Conservation (phyloP, 2,329 filamentous ascomycete genomes). For the Aspergillus tamarii region DNA sequence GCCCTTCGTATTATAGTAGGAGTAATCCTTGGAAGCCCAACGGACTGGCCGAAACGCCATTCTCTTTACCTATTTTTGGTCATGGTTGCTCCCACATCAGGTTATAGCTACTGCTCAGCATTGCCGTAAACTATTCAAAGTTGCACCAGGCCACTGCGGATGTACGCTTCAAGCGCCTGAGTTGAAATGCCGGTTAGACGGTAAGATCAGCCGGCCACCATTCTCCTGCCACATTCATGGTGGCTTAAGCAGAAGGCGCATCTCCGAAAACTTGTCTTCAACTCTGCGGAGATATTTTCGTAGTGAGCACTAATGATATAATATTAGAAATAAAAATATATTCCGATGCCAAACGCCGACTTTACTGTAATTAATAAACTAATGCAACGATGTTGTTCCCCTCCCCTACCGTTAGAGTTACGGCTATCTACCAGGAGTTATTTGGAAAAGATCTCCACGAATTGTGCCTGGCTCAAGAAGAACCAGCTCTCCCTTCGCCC, state of each 20-base stretch:
- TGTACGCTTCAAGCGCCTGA: constrained; percentile 7
- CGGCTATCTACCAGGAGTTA: neutral
- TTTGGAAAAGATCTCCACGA: constrained; percentile 17
- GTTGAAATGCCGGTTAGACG: constrained; percentile 13
- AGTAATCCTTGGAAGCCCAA: neutral
- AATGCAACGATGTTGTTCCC: neutral
- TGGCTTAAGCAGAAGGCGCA: neutral
- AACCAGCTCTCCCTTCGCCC: constrained; percentile 1
- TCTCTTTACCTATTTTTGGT: neutral
- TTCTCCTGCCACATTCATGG: neutral
- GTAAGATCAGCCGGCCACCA: constrained; percentile 15
- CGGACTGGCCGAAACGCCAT: neutral
- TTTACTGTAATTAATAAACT: too few relatives aligned
- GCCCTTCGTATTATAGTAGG: constrained; percentile 4
- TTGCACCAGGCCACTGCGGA: constrained; percentile 10
- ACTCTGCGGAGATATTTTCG: neutral
- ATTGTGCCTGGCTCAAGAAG: neutral
- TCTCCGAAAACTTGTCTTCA: neutral
- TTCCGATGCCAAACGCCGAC: neutral
- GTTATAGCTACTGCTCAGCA: neutral
- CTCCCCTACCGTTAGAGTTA: constrained; percentile 1
- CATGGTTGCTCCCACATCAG: neutral
- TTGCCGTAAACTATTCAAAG: neutral
- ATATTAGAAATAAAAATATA: neutral
- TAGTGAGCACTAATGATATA: neutral